Base-by-base conservation (phyloP, 179 eudicot species). In the Silene coronaria region DNA sequence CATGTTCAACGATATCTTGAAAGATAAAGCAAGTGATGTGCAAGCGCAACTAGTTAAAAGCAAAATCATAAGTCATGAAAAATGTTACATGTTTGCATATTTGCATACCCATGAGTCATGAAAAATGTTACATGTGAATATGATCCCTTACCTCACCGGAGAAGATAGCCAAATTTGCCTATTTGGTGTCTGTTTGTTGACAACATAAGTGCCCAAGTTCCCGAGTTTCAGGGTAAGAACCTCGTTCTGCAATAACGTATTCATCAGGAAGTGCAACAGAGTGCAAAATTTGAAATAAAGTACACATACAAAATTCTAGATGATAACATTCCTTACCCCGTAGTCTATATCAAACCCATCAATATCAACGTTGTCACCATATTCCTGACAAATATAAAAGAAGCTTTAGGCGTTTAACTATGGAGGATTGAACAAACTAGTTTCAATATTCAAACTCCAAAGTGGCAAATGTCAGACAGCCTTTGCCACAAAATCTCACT, bases 141-240 rank as follows among this genome's bases (percentile, higher is more conserved):
- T 10, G 7, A 38, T 6, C 27, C 21, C 67, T 62, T 89, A 95
- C 99, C 99, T 95, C 78, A 92, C 87, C 32, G 97, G 99, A 46
- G 99, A 95, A 32, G 97, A 95, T 83, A 95, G 74, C 97, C 97
- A 92, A 48, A 95, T 87, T 75, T 95, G 99, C 68, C 99, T 81
- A 75, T 95, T 95, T 67, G 99, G 99, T 36, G 99, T 88, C 82
- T 95, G 99, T 78, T 95, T 95, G 88, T 95, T 92, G 75, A 95
- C 80, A 67, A 95, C 99, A 59, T 89, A 95, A 53, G 97, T 95
- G 73, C 99, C 97, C 80, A 85, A 74, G 75, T 55, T 66, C 63
- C 99, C 99, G 24, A 95, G 97, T 80, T 85, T 91, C 82, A 91
- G 76, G 21, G 97, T 92, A 73, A 95, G 84, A 23, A 95, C 99